Conservation (phyloP, 805 yeast genomes). For the Candida hispaniensis region DNA sequence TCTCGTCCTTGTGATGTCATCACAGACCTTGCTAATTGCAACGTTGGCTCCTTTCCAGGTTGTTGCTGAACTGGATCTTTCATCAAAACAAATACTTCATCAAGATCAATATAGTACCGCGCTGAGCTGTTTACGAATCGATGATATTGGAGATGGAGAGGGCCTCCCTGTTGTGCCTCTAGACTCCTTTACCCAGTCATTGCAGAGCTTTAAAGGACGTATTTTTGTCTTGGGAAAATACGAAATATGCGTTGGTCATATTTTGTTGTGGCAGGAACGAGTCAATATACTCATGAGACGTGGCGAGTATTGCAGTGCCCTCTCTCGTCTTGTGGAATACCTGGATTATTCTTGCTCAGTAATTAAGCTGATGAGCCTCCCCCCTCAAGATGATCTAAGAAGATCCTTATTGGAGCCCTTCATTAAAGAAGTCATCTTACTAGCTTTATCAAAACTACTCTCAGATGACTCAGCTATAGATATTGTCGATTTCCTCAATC, state of each 20-base stretch:
- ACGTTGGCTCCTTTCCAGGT: slow-evolving; percentile 34
- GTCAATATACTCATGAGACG: slow-evolving; percentile 39
- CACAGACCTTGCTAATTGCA: slow-evolving; percentile 38
- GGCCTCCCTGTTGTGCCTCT: slow-evolving; percentile 26
- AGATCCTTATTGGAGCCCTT: slow-evolving; percentile 42
- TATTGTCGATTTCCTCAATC: slow-evolving; percentile 23
- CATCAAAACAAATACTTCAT: slow-evolving; percentile 33
- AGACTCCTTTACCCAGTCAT: slow-evolving; percentile 30
- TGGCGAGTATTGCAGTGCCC: slow-evolving; percentile 44
- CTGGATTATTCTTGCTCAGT: slow-evolving; percentile 31
- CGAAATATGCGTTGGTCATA: slow-evolving; percentile 46
- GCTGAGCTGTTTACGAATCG: slow-evolving; percentile 20
- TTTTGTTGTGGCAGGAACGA: slow-evolving; percentile 61
- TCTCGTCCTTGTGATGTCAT: slow-evolving; percentile 34
- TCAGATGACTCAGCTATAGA: no score
- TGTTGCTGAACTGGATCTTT: slow-evolving; percentile 31
- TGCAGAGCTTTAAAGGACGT: slow-evolving; percentile 35
- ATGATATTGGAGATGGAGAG: slow-evolving; percentile 18
- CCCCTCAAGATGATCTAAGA: slow-evolving; percentile 36
- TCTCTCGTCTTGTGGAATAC: slow-evolving; percentile 43
- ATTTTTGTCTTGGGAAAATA: slow-evolving; percentile 44
- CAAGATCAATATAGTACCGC: slow-evolving; percentile 26
- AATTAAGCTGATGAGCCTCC: slow-evolving; percentile 46
- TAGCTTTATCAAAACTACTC: slow-evolving; percentile 23
- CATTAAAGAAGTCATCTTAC: slow-evolving; percentile 43